Base-by-base conservation (phyloP, 1,284 basidiomycete species). In the Cerrena zonata region DNA sequence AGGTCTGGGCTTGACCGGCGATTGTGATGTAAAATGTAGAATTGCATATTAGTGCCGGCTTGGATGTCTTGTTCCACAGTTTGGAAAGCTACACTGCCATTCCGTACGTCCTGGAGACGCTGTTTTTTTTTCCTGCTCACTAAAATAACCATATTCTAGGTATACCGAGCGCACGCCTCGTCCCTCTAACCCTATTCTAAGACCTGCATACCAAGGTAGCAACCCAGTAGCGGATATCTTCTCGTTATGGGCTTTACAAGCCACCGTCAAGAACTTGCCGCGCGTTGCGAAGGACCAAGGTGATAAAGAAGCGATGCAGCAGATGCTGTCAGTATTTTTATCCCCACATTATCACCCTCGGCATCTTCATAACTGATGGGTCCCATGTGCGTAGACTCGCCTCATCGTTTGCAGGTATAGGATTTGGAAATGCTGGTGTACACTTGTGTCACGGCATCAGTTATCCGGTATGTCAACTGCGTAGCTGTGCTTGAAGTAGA, bases 161-260 rank as follows among this genome's bases (percentile, higher is more conserved):
- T 95, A 95, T 68, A 86, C 82, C 34, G 90, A 96, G 68, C 86
- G 94, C 48, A 84, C 77, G 0, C 94, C 94, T 13, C 82, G 95
- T 30, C 95, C 95, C 1, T 64, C 80, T 13, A 96, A 98, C 71
- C 94, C 94, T 2, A 85, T 94, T 45, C 73, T 92, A 48, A 79
- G 95, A 44, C 94, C 91, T 21, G 91, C 94, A 5, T 98, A 97
- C 65, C 94, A 98, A 70, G 94, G 94, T 45, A 89, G 90, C 58
- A 98, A 98, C 69, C 94, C 94, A 4, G 91, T 96, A 38, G 89
- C 92, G 4, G 94, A 98, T 65, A 91, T 98, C 49, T 98, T 98
- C 71, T 94, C 92, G 4, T 76, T 89, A 56, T 98, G 94, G 94
- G 94, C 95, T 3, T 73, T 98, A 53, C 82, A 86, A 64, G 90